These are phyloP conservation scores for Cercospora nicotianae DNA, from an alignment of 2,329 filamentous ascomycete genomes.

Conservation along the genomic window DNA sequence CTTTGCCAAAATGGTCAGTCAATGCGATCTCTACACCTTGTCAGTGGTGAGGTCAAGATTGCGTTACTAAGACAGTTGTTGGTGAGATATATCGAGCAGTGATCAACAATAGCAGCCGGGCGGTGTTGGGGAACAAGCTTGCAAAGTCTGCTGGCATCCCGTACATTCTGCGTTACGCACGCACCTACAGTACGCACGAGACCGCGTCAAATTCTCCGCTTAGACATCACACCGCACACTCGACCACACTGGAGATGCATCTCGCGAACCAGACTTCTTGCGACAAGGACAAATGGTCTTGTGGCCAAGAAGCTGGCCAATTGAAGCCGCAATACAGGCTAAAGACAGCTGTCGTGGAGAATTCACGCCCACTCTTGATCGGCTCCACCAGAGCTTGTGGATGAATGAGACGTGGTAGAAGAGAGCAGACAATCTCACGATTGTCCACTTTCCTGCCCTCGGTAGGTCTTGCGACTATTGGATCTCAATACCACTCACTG, in stretches of 20 bases:
- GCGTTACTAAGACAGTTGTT: background rate
- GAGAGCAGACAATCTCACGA: background rate
- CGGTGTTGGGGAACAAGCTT: background rate
- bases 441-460: background rate
- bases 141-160: background rate
- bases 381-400: conserved; percentile 9
- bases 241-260: background rate
- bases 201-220: background rate
- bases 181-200: too few relatives aligned
- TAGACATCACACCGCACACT: background rate
- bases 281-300: background rate
- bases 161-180: background rate
- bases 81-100: background rate
- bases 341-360: conserved; percentile 11
- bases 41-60: background rate
- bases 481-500: background rate
- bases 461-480: background rate
- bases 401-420: conserved; percentile 7
- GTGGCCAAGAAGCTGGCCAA: background rate
- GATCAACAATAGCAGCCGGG: background rate
- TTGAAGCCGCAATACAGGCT: conserved; percentile 5
- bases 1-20: background rate
- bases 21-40: background rate
- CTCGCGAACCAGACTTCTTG: background rate
- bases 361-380: background rate